Evolutionary conservation across 306 rosid genomes (phyloP).

Genomic region (Cucumis melo): DNA sequence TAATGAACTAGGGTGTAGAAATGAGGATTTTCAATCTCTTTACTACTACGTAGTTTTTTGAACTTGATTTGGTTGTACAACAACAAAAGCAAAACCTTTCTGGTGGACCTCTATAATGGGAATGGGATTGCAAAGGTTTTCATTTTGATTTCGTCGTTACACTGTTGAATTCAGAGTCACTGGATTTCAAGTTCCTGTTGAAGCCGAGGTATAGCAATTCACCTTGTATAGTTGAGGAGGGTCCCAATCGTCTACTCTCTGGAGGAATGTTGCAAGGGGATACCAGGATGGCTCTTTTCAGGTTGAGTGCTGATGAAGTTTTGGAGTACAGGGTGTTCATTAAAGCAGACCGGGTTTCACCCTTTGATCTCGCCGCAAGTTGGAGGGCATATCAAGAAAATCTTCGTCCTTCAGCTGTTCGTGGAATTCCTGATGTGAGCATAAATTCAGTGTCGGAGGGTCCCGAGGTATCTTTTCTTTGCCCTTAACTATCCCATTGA

Average conservation of each 20-base stretch:
- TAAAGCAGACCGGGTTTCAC: slow-evolving; percentile 85
- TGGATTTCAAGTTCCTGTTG: slow-evolving; percentile 91
- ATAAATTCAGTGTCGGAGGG: slow-evolving; percentile 64
- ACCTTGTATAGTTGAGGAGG: slow-evolving; percentile 80
- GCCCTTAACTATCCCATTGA: not conserved
- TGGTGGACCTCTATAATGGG: not conserved
- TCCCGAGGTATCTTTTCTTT: slow-evolving; percentile 36
- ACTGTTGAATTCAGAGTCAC: slow-evolving; percentile 44
- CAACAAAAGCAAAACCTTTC: not conserved
- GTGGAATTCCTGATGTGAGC: slow-evolving; percentile 93
- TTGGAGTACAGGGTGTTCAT: slow-evolving; percentile 77
- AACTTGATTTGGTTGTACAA: not conserved
- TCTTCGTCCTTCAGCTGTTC: slow-evolving; percentile 79
- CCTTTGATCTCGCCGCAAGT: slow-evolving; percentile 97
- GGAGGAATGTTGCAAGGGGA: slow-evolving; percentile 87
- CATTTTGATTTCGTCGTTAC: not conserved
- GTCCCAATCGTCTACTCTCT: slow-evolving; percentile 66
- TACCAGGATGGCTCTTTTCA: slow-evolving; percentile 68
- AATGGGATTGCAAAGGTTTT: not conserved
- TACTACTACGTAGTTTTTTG: not conserved
- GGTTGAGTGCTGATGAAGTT: slow-evolving; percentile 46
- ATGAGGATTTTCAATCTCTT: not conserved
- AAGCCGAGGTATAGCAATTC: slow-evolving; percentile 55
- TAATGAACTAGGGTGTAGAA: not conserved
- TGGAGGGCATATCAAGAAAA: slow-evolving; percentile 98